Conservation (phyloP, 1,139 yeast species). For the Pichia sp. region DNA sequence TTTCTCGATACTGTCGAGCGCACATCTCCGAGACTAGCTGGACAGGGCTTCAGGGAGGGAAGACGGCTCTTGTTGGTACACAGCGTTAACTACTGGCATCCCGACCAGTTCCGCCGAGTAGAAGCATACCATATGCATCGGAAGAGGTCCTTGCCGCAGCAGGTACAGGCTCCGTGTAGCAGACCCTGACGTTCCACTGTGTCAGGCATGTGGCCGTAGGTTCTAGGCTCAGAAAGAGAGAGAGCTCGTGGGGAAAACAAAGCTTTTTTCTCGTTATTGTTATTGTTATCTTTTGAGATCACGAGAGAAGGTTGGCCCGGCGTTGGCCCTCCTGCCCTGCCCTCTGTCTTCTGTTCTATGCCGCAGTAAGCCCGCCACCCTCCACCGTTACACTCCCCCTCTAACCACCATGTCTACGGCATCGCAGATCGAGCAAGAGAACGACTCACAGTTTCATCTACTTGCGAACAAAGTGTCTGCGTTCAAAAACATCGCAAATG, state of each 20-base stretch:
- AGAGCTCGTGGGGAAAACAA: not conserved
- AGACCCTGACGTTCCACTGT: too few species aligned
- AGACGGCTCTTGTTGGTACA: too few species aligned
- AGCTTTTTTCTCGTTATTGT: not conserved
- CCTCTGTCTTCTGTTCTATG: not conserved
- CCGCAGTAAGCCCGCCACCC: not conserved
- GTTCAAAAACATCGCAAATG: slow-evolving; percentile 58
- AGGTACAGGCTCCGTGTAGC: too few species aligned
- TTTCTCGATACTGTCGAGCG: too few species aligned
- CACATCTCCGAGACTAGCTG: too few species aligned
- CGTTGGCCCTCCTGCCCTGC: not conserved
- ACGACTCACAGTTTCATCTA: slow-evolving; percentile 54
- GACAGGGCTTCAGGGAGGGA: too few species aligned
- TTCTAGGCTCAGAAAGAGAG: too few species aligned
- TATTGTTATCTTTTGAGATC: not conserved
- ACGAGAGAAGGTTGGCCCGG: not conserved
- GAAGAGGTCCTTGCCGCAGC: too few species aligned
- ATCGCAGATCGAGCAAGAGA: slow-evolving; percentile 45
- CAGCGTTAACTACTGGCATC: too few species aligned
- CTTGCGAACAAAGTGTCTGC: slow-evolving; percentile 59
- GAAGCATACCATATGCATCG: too few species aligned
- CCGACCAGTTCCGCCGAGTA: too few species aligned
- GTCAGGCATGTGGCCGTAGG: too few species aligned
- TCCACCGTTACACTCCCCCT: not conserved
- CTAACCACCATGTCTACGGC: slow-evolving; percentile 39